Evolutionary conservation across 2,329 filamentous ascomycete species (phyloP), one percentile per base, ranked within the genome.

Genomic region (Sporothrix humicola): DNA sequence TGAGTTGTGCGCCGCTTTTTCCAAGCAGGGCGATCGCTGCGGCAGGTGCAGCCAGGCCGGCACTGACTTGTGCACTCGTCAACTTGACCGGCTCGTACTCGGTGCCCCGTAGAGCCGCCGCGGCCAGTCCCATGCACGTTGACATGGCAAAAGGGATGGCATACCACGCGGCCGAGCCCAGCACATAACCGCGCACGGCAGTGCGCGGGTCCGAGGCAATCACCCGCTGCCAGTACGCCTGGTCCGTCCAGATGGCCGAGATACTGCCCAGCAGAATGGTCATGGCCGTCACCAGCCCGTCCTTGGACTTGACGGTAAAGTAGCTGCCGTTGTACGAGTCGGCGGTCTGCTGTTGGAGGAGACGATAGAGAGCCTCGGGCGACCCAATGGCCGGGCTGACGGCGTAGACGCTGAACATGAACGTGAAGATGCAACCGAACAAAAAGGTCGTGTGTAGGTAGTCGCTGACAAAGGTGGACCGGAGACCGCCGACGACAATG

Each of bases 101-200:
- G 58, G 58, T 61, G 26, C 58, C 58, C 7, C 42, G 58, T 4
- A 61, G 58, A 31, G 58, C 58, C 4, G 58, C 58, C 5, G 31
- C 58, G 0, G 58, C 58, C 58, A 61, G 26, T 1, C 58, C 58
- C 58, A 61, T 61, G 15, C 58, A 61, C 13, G 58, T 61, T 13
- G 58, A 61, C 58, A 61, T 61, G 58, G 58, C 58, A 61, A 61
- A 61, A 13, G 58, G 58, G 58, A 61, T 61, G 58, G 58, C 58
- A 15, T 61, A 61, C 58, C 58, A 61, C 0, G 58, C 58, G 12
- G 31, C 58, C 9, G 26, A 42, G 1, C 58, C 58, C 26, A 61
- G 13, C 0, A 61, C 58, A 15, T 61, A 61, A 3, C 58, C 58
- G 2, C 58, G 58, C 5, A 61, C 58, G 58, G 58, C 58, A 0